phyloP scores from a whole-genome alignment of 2,329 filamentous ascomycete species.

The Biscogniauxia sp. region DNA sequence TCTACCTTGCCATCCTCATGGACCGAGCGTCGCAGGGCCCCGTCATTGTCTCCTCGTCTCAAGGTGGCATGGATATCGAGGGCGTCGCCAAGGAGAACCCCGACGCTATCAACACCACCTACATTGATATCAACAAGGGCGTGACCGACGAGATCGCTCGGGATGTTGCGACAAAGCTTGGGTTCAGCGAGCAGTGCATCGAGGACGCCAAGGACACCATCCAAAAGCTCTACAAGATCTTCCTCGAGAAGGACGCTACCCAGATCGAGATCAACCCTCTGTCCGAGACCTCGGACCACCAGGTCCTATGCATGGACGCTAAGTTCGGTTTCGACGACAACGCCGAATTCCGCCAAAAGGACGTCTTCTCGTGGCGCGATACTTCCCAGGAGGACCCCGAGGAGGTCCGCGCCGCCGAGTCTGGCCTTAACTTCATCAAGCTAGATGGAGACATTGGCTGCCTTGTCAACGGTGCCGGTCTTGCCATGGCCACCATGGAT shows the following conservation, averaged over 20 bases:
- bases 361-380: slow-evolving; percentile 91
- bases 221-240: slow-evolving; percentile 98
- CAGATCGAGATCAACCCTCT: slow-evolving; percentile 99
- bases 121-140: slow-evolving; percentile 89
- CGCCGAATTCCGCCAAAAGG: slow-evolving; percentile 96
- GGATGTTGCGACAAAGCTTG: slow-evolving; percentile 85
- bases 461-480: slow-evolving; percentile 96
- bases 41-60: slow-evolving; percentile 95
- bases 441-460: slow-evolving; percentile 98
- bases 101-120: slow-evolving; percentile 90
- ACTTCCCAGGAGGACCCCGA: slow-evolving; percentile 94
- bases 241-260: slow-evolving; percentile 96
- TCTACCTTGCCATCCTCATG: slow-evolving; percentile 99
- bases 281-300: slow-evolving; percentile 95
- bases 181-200: slow-evolving; percentile 97
- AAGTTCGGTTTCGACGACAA: slow-evolving; percentile 99
- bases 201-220: slow-evolving; percentile 94
- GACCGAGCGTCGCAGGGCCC: slow-evolving; percentile 87
- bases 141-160: slow-evolving; percentile 94
- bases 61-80: slow-evolving; percentile 99
- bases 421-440: slow-evolving; percentile 99
- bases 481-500: slow-evolving; percentile 99
- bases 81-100: slow-evolving; percentile 96
- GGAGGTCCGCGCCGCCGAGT: slow-evolving; percentile 94
- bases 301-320: slow-evolving; percentile 98